Evolutionary conservation across 345 rosid species (phyloP), one percentile per base, ranked within the genome.

Genomic region (Salix dunnii): DNA sequence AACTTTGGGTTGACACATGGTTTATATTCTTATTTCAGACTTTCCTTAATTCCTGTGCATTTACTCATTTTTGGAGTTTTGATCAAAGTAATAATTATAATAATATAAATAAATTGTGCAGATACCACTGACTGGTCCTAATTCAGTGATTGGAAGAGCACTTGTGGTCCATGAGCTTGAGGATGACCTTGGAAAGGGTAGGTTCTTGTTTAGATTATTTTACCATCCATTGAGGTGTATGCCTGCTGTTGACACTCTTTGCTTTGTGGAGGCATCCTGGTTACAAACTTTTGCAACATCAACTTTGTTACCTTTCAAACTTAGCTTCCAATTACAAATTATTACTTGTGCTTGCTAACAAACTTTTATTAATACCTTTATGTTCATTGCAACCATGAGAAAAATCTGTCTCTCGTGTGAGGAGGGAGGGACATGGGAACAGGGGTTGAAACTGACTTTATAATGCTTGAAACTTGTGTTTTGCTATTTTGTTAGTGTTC

Each of bases 131-230:
- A 83, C 79, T 76, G 98, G 99, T 79, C 90, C 97, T 58, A 86
- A 88, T 35, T 42, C 93, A 17, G 90, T 93, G 65, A 67, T 95
- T 83, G 99, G 99, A 81, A 91, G 99, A 88, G 99, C 99, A 77
- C 79, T 95, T 74, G 99, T 95, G 80, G 97, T 91, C 79, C 97
- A 93, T 71, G 97, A 95, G 87, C 99, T 95, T 61, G 90, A 86
- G 84, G 99, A 95, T 87, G 99, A 95, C 79, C 97, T 95, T 58
- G 99, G 99, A 84, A 93, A 93, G 73, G 99, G 99, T 90, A 84
- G 75, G 40, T 55, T 13, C 21, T 62, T 60, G 31, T 74, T 61
- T 35, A 30, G 25, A 18, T 25, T 27, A 71, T 60, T 2, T 62
- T 1, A 6, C 55, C 30, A 14, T 28, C 60, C 17, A 23, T 40